Evolutionary conservation across 805 yeast species (phyloP).

Genomic region (Lachancea lanzarotensis): DNA sequence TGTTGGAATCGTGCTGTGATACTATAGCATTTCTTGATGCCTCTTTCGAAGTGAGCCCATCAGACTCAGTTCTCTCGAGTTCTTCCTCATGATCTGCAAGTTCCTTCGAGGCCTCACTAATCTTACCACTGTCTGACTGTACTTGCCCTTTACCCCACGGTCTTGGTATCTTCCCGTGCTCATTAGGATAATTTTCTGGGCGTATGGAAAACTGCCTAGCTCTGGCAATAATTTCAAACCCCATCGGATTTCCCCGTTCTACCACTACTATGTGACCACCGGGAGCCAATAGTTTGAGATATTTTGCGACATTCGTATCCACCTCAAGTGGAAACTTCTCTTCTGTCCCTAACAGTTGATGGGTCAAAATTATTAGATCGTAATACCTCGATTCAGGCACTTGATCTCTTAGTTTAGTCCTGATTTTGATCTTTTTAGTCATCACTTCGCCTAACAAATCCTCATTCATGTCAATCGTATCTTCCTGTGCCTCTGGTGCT

Average conservation of each 20-base stretch:
- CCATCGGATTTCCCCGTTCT: slow-evolving; percentile 86
- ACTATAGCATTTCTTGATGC: slow-evolving; percentile 1
- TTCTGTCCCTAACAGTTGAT: slow-evolving; percentile 59
- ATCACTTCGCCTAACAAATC: slow-evolving; percentile 48
- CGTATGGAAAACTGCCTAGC: slow-evolving; percentile 88
- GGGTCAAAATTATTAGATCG: slow-evolving; percentile 78
- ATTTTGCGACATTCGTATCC: slow-evolving; percentile 56
- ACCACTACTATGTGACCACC: slow-evolving; percentile 72
- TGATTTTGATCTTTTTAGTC: slow-evolving; percentile 47
- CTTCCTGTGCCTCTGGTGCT: slow-evolving; percentile 7
- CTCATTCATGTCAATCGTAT: slow-evolving; percentile 24
- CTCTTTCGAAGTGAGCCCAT: neutral
- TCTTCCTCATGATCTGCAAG: neutral
- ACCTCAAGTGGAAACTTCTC: slow-evolving; percentile 64
- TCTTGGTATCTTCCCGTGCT: slow-evolving; percentile 59
- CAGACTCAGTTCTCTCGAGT: neutral
- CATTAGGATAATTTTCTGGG: slow-evolving; percentile 59
- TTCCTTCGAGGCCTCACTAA: slow-evolving; percentile 9
- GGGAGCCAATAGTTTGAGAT: slow-evolving; percentile 60
- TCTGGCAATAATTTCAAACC: slow-evolving; percentile 81
- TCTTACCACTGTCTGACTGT: slow-evolving; percentile 14
- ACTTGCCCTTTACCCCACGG: slow-evolving; percentile 53
- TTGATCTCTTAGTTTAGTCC: slow-evolving; percentile 49
- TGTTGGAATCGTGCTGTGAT: slow-evolving; percentile 37
- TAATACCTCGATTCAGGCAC: slow-evolving; percentile 49